Conservation (phyloP, 1,284 basidiomycete species). For the Melampsora americana region DNA sequence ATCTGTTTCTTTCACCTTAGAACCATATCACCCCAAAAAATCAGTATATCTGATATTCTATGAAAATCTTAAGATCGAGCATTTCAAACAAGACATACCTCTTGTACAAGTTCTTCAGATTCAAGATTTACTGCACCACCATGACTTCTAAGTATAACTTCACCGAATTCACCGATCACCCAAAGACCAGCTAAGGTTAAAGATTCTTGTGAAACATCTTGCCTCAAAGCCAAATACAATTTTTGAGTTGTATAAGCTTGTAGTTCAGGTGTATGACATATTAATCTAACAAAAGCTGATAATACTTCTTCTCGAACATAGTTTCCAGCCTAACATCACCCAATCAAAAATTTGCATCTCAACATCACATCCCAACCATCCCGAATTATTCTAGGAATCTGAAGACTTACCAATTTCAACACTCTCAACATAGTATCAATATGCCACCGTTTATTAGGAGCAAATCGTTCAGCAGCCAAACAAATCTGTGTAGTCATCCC, state of each 20-base stretch:
- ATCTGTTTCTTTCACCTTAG: constrained; percentile 72
- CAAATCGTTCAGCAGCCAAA: constrained; percentile 90
- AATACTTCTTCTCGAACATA: constrained; percentile 96
- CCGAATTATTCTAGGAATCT: constrained; percentile 1
- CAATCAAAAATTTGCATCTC: background rate
- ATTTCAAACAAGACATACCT: constrained; percentile 32
- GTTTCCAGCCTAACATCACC: constrained; percentile 77
- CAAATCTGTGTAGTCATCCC: constrained; percentile 97
- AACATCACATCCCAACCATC: background rate
- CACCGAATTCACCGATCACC: constrained; percentile 96
- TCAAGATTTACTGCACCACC: constrained; percentile 60
- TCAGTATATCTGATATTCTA: no score
- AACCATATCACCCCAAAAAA: background rate
- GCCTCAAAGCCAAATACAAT: constrained; percentile 78
- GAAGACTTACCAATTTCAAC: constrained; percentile 71
- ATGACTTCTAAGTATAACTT: constrained; percentile 69
- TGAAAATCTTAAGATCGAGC: background rate
- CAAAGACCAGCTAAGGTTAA: constrained; percentile 88
- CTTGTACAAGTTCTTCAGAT: constrained; percentile 72
- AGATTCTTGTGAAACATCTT: constrained; percentile 93
- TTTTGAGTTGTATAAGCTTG: constrained; percentile 94
- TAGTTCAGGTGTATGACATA: constrained; percentile 93
- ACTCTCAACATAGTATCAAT: constrained; percentile 95
- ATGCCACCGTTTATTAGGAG: constrained; percentile 98
- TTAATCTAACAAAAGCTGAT: constrained; percentile 89